These are phyloP conservation scores for Sorghum bicolor DNA, from an alignment of 176 grass and related monocot genomes.

Conservation along the genomic window Sorghum_bicolor_NCBIv3 NC_012874.2:4905501-4906000, in stretches of 20 bases:
- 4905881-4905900: background rate
- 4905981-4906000: background rate
- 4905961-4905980: background rate
- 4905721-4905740: background rate
- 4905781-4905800: background rate
- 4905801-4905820: background rate
- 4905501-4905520: too few relatives aligned
- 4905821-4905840: background rate
- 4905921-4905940: background rate
- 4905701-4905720: background rate
- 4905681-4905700: too few relatives aligned
- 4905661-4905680: too few relatives aligned
- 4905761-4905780: background rate
- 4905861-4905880: background rate
- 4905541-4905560: too few relatives aligned
- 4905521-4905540: too few relatives aligned
- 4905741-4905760: background rate
- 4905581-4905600: too few relatives aligned
- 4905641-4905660: too few relatives aligned
- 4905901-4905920: too few relatives aligned
- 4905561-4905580: too few relatives aligned
- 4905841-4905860: background rate
- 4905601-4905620: too few relatives aligned
- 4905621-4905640: rapidly evolving
- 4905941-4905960: background rate